A percentile compares a stretch with the other conserved stretches of the same genome.
These are phyloP conservation scores for Arctium minus DNA, from an alignment of 129 eudicot genomes.

Conservation along the genomic window DNA sequence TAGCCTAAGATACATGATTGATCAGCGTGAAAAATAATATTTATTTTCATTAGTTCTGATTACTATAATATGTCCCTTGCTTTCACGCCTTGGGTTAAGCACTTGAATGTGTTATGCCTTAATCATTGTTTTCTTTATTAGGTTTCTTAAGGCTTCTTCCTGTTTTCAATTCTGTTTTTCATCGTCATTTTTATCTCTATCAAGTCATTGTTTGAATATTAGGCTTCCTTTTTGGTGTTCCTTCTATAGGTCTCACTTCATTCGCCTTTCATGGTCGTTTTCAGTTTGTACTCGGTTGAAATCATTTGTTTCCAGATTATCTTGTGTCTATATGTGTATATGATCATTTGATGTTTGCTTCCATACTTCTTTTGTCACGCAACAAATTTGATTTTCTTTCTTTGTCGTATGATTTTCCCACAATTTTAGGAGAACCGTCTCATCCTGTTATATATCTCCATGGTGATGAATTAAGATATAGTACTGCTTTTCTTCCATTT, in stretches of 20 bases:
- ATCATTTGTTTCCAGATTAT: not conserved
- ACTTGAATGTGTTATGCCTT: not conserved
- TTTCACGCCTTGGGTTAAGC: not conserved
- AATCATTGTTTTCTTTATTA: not conserved
- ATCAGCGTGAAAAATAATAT: not conserved
- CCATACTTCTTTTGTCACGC: not conserved
- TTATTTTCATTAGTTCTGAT: not conserved
- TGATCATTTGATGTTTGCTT: not conserved
- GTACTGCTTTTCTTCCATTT: not conserved
- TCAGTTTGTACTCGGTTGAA: not conserved
- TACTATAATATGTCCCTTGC: not conserved
- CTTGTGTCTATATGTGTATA: not conserved
- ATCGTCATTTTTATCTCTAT: not conserved
- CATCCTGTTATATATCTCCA: not conserved
- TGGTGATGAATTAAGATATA: not conserved
- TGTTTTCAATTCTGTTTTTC: not conserved
- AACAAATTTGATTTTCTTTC: not conserved
- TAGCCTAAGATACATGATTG: not conserved
- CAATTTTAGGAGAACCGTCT: not conserved
- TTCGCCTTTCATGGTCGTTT: conserved; percentile 9
- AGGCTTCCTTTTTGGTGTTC: not conserved
- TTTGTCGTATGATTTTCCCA: not conserved
- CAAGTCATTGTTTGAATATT: no score
- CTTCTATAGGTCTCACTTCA: not conserved
- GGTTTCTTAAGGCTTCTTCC: not conserved